A percentile compares a stretch with the other conserved stretches of the same genome.
These are phyloP conservation scores for Fusarium illudens DNA, from an alignment of 2,329 filamentous ascomycete species.

Conservation along the genomic window DNA sequence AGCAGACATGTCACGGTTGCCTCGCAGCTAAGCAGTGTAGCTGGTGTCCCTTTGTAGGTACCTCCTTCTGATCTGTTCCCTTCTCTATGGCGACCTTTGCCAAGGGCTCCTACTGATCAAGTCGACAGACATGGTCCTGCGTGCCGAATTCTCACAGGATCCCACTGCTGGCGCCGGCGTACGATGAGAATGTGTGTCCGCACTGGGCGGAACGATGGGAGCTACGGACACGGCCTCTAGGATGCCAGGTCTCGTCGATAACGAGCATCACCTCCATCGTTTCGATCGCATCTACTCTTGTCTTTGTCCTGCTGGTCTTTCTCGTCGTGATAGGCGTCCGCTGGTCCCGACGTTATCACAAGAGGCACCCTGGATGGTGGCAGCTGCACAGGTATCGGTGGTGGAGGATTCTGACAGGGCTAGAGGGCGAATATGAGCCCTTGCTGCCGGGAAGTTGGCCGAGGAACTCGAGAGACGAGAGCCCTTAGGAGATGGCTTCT, in stretches of 20 bases:
- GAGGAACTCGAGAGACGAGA: not conserved
- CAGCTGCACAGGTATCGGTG: slow-evolving; percentile 15
- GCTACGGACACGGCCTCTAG: slow-evolving; percentile 48
- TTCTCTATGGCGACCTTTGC: not conserved
- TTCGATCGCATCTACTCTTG: slow-evolving; percentile 43
- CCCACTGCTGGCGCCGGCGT: slow-evolving; percentile 60
- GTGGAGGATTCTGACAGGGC: slow-evolving; percentile 11
- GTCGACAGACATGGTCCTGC: slow-evolving; percentile 59
- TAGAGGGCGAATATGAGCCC: slow-evolving; percentile 45
- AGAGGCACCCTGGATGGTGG: slow-evolving; percentile 33
- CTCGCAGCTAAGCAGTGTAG: slow-evolving; percentile 55
- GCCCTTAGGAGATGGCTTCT: slow-evolving; percentile 4
- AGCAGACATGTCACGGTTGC: slow-evolving; percentile 59
- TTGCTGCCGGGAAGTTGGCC: slow-evolving; percentile 36
- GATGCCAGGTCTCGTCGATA: slow-evolving; percentile 48
- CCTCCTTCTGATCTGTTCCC: not conserved
- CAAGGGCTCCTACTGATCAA: slow-evolving; percentile 7
- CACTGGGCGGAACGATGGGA: slow-evolving; percentile 56
- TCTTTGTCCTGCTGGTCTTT: slow-evolving; percentile 37
- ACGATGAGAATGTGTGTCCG: slow-evolving; percentile 61
- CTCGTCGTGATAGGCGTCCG: slow-evolving; percentile 33
- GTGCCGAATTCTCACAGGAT: slow-evolving; percentile 59
- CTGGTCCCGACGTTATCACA: slow-evolving; percentile 35
- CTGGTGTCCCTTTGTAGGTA: slow-evolving; percentile 62
- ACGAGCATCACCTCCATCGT: slow-evolving; percentile 44